A percentile compares a stretch with the other conserved stretches of the same genome.
Evolutionary conservation across 768 basidiomycete species (phyloP).

Genomic region (Leccinum truebloodii): DNA sequence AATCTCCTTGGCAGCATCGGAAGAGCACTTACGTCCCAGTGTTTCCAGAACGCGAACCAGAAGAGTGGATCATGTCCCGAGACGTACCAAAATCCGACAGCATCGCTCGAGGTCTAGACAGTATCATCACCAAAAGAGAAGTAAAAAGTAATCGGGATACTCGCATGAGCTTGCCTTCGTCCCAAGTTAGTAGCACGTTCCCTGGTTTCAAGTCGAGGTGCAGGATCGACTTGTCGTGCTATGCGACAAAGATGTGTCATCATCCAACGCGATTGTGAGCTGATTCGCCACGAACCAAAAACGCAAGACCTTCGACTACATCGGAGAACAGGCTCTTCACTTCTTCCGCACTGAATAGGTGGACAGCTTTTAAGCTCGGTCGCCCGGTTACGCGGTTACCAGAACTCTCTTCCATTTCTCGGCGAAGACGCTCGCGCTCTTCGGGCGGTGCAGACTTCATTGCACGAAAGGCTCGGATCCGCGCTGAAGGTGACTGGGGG

Average conservation of each 20-base stretch:
- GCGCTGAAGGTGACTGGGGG: slow-evolving; percentile 59
- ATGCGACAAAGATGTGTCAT: slow-evolving; percentile 9
- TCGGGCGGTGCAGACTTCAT: slow-evolving; percentile 64
- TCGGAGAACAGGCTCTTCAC: slow-evolving; percentile 79
- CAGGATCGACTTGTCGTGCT: slow-evolving; percentile 84
- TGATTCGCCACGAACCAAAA: slow-evolving; percentile 58
- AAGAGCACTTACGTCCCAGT: slow-evolving; percentile 77
- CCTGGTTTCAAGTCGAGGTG: slow-evolving; percentile 95
- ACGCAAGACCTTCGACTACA: slow-evolving; percentile 83
- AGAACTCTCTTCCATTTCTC: slow-evolving; percentile 44
- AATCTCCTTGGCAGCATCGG: background rate
- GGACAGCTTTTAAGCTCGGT: slow-evolving; percentile 68
- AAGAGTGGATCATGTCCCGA: slow-evolving; percentile 79
- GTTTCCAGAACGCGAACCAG: slow-evolving; percentile 78
- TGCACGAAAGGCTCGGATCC: slow-evolving; percentile 75
- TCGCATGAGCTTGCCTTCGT: slow-evolving; percentile 80
- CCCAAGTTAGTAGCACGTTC: slow-evolving; percentile 91
- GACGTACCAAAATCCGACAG: slow-evolving; percentile 95
- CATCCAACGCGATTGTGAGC: background rate
- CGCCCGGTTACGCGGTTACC: slow-evolving; percentile 26
- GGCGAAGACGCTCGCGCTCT: slow-evolving; percentile 61
- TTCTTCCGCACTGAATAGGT: slow-evolving; percentile 84
- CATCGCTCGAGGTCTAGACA: slow-evolving; percentile 83
- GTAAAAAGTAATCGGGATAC: slow-evolving; percentile 22
- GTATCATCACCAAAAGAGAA: background rate